A percentile compares a stretch with the other conserved stretches of the same genome.
Evolutionary conservation across 2,329 filamentous ascomycete genomes (phyloP).

Genomic region (Apiospora pterosperma): DNA sequence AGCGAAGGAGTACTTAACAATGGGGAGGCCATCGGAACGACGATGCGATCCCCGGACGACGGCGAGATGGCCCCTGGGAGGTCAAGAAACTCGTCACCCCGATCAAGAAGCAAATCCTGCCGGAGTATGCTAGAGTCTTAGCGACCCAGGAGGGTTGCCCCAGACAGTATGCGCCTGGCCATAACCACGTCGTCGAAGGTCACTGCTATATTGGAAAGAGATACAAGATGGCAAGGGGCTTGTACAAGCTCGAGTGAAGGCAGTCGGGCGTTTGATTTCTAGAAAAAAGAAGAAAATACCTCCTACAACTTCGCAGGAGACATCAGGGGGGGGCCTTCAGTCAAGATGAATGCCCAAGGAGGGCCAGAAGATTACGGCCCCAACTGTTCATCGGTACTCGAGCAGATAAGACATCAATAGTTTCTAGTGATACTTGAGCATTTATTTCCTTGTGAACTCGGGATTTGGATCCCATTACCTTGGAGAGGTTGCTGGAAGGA

Average conservation of each 20-base stretch:
- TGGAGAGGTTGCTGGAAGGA: too few species aligned
- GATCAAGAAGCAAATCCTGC: background rate
- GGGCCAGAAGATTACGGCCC: too few species aligned
- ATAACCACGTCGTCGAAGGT: background rate
- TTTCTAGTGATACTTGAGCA: too few species aligned
- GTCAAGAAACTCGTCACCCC: background rate
- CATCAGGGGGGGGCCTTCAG: background rate
- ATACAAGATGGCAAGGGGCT: background rate
- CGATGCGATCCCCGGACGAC: background rate
- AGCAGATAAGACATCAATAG: too few species aligned
- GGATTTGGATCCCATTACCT: background rate
- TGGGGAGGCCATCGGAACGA: background rate
- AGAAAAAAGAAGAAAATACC: background rate
- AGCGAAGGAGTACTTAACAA: background rate
- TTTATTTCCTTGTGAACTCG: background rate
- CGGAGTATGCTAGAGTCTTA: too few species aligned
- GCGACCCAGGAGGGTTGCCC: background rate
- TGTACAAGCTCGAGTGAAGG: background rate
- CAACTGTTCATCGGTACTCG: too few species aligned
- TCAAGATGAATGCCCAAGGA: too few species aligned
- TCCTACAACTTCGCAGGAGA: too few species aligned
- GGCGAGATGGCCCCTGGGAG: background rate
- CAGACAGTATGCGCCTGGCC: background rate
- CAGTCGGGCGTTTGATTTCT: background rate
- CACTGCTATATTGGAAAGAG: too few species aligned